Percentiles rank a stretch among this genome's conserved stretches.
Conservation (phyloP, 768 basidiomycete species). For the Lactifluus piperatus region DNA sequence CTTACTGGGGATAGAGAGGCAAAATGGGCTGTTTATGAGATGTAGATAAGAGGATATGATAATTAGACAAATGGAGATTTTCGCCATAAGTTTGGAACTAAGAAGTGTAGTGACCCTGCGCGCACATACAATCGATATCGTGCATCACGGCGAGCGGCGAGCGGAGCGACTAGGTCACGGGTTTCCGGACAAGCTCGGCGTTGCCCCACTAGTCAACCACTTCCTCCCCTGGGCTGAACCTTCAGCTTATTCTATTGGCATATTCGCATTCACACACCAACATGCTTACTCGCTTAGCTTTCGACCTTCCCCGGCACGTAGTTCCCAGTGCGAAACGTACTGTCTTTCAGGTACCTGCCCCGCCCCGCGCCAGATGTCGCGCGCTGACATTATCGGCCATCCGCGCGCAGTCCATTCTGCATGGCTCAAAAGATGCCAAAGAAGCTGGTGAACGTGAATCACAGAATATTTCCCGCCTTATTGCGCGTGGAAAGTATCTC, state of each 20-base stretch:
- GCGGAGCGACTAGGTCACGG: too few species aligned
- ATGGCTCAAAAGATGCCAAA: constrained; percentile 90
- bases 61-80: constrained; percentile 13
- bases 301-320: constrained; percentile 18
- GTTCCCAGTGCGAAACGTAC: constrained; percentile 19
- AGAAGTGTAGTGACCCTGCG: not conserved
- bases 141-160: not conserved
- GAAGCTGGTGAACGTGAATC: constrained; percentile 67
- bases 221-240: not conserved
- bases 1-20: constrained; percentile 24
- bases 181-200: too few species aligned
- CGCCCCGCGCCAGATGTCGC: constrained; percentile 16
- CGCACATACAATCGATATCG: too few species aligned
- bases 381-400: constrained; percentile 21
- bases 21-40: constrained; percentile 33
- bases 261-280: not conserved
- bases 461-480: constrained; percentile 77
- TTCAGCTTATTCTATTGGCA: not conserved
- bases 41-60: constrained; percentile 30
- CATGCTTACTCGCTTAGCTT: constrained; percentile 23
- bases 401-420: constrained; percentile 62
- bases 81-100: not conserved
- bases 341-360: constrained; percentile 27
- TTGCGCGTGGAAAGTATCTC: constrained; percentile 90
- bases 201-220: not conserved